Percentiles rank a stretch among this genome's conserved stretches.
phyloP scores from a whole-genome alignment of 1,139 yeast genomes.

The Pneumocystis carinii region DNA sequence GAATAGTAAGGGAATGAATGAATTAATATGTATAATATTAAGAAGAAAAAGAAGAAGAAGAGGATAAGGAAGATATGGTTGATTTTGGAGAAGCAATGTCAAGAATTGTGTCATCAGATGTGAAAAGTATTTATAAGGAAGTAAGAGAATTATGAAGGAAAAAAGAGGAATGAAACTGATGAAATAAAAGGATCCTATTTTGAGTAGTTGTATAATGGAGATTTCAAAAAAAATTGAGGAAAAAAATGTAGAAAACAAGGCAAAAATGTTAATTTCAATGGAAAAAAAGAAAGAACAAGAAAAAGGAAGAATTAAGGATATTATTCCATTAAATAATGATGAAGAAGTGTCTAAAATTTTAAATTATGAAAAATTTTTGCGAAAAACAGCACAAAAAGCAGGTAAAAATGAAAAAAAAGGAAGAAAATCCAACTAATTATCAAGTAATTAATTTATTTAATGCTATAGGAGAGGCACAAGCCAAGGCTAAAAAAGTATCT shows the following conservation, averaged over 20 bases:
- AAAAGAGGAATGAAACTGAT: background rate
- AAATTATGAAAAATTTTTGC: conserved; percentile 56
- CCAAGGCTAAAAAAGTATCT: conserved; percentile 34
- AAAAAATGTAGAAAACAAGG: conserved; percentile 71
- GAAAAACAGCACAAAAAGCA: conserved; percentile 85
- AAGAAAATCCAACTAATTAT: background rate
- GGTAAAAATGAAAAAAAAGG: conserved; percentile 22
- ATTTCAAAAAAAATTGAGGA: conserved; percentile 59
- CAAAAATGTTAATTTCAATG: conserved; percentile 49
- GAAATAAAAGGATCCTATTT: background rate
- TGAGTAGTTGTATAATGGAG: conserved; percentile 32
- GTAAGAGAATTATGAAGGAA: background rate
- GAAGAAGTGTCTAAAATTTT: conserved; percentile 35
- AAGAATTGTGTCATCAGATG: conserved; percentile 69
- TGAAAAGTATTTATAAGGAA: conserved; percentile 73
- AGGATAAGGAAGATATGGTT: conserved; percentile 41
- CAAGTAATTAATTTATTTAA: conserved; percentile 63
- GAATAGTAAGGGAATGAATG: conserved; percentile 10
- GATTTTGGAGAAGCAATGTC: conserved; percentile 69
- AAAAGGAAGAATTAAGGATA: conserved; percentile 48
- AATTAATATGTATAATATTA: background rate
- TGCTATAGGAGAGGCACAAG: conserved; percentile 76
- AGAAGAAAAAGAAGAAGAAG: conserved; percentile 12
- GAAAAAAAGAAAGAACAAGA: conserved; percentile 62
- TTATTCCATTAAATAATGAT: conserved; percentile 35